Base-by-base conservation (phyloP, 176 grass and related monocot species). In the Eragrostis curvula region DNA sequence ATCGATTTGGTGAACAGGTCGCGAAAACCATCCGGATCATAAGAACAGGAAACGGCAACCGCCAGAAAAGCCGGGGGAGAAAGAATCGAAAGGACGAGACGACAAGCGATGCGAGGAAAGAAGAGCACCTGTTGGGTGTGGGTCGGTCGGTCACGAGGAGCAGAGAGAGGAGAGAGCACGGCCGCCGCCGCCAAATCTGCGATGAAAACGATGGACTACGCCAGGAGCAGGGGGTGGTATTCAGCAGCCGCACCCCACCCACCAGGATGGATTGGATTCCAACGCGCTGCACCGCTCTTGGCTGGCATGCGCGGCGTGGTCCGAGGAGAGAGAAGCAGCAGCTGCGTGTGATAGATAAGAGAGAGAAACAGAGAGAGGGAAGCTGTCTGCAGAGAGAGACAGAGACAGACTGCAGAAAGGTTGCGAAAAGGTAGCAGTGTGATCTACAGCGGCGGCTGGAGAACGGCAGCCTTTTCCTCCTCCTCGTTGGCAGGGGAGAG, bases 51-150 rank as follows among this genome's bases (percentile, higher is more conserved):
- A 51, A 28, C 10, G 36, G 0, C 20, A 45, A 32, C 3, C 66
- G 3, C 53, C 27, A 5, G 21, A 52, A 49, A 68, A 12, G 30
- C 21, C 30, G 36, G 71, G 17, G 44, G 8, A n/a, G 39, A 52
- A 42, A 0, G 9, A 13, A 28, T 3, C 60, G 27, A 42, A 51
- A 42, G 70, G 57, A 71, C 55, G 43, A 3, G 39, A 68, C 29
- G 52, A n/a, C n/a, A n/a, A 69, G 14, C 14, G 80, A 50, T n/a
- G 28, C 68, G 44, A 68, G 66, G 79, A 70, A 36, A 68, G 52
- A 60, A 60, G 16, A 44, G 3, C 3, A 46, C 81, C 70, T 74
- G 44, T 64, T 39, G 25, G 9, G 3, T 40, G 28, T 36, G 32
- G 9, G 58, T 12, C n/a, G 21, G 56, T 24, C 56, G 21, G 56